Evolutionary conservation across 495 filamentous ascomycete genomes (phyloP).

Genomic region (Sordaria brevicollis): DNA sequence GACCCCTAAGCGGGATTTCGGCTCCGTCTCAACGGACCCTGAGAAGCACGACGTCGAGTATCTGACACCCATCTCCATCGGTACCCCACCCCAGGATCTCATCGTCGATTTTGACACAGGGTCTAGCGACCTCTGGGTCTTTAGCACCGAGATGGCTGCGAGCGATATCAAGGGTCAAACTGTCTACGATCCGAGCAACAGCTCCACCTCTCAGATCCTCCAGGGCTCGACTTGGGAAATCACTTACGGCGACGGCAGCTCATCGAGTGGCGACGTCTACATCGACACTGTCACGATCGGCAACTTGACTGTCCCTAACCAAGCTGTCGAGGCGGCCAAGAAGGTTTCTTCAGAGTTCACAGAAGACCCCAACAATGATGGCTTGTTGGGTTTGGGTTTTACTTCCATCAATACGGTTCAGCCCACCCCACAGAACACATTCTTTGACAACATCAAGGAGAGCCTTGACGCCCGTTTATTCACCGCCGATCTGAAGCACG

Average conservation of each 20-base stretch:
- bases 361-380: slow-evolving; percentile 50
- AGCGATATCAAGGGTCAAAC: slow-evolving; percentile 37
- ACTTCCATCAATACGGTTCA: slow-evolving; percentile 57
- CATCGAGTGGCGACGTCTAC: slow-evolving; percentile 57
- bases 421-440: slow-evolving; percentile 55
- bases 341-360: slow-evolving; percentile 51
- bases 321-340: slow-evolving; percentile 61
- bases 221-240: slow-evolving; percentile 54
- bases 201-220: slow-evolving; percentile 37
- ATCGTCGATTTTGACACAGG: slow-evolving; percentile 69
- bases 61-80: slow-evolving; percentile 55
- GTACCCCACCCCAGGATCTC: slow-evolving; percentile 44
- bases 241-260: slow-evolving; percentile 61
- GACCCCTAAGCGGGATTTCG: slow-evolving; percentile 7
- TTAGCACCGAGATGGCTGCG: slow-evolving; percentile 20
- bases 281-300: slow-evolving; percentile 60
- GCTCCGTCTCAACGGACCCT: slow-evolving; percentile 41
- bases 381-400: slow-evolving; percentile 64
- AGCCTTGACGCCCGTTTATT: slow-evolving; percentile 53
- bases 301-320: slow-evolving; percentile 46
- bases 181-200: slow-evolving; percentile 45
- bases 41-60: slow-evolving; percentile 52
- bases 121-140: slow-evolving; percentile 59
- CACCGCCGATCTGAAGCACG: slow-evolving; percentile 55
- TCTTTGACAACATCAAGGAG: slow-evolving; percentile 58